Evolutionary conservation across 306 rosid genomes (phyloP), one percentile per base, ranked within the genome.

Genomic region (Vachellia collinsii): DNA sequence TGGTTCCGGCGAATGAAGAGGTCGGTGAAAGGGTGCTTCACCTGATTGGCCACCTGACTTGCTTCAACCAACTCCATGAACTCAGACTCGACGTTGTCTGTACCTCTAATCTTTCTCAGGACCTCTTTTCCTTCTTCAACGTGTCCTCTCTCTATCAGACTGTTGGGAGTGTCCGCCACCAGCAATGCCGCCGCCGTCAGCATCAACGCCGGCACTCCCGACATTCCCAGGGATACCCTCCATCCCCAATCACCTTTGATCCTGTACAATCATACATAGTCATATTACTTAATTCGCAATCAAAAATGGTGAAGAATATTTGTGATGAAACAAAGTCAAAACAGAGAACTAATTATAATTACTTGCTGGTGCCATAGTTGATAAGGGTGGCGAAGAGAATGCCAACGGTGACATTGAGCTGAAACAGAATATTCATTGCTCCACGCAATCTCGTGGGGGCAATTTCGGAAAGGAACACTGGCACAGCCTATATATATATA

Each of bases 161-260:
- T 92, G 87, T 87, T 94, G 0, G 98, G 98, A 12, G 98, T 94
- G 75, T 94, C 98, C 34, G 90, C 97, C 59, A 92, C 98, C 41
- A 94, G 19, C 36, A 85, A 76, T 9, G 97, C 91, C 7, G 97
- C 98, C 44, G 88, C 4, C 1, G 97, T 90, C 1, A 94, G 88
- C 8, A 94, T 87, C 41, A 88, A 63, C 1, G 98, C 97, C 1
- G 98, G 98, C 39, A 92, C 46, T 8, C 92, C 97, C 3, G 92
- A 97, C 81, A 94, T 51, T 22, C 98, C 98, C 48, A 94, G 71
- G 11, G 98, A 94, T 4, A 94, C 4, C 77, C 98, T 91, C 98
- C 98, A 94, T 12, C 97, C 97, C 97, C 94, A 92, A 58, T 93
- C 97, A 5, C 94, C 97, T 50, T 70, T 1, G 41, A 92, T 91